Percentiles rank a stretch among this genome's conserved stretches.
These are phyloP conservation scores for Oryza meridionalis DNA, from an alignment of 176 grass and related monocot species.

Conservation along the genomic window DNA sequence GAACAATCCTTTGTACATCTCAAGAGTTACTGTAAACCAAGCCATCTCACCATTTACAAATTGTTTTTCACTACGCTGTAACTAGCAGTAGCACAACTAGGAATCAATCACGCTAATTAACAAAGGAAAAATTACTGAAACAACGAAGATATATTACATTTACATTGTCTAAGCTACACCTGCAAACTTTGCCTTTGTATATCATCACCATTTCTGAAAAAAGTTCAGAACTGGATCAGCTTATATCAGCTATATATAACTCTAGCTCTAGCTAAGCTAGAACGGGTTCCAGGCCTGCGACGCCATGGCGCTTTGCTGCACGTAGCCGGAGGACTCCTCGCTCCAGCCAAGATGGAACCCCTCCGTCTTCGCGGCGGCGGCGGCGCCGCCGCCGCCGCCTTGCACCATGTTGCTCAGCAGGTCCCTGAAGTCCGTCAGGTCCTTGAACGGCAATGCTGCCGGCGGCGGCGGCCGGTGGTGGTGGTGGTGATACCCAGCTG, in stretches of 20 bases:
- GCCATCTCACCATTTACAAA: not conserved
- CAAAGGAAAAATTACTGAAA: not conserved
- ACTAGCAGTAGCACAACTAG: not conserved
- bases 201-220: not conserved
- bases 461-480: not conserved
- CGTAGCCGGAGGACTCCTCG: not conserved
- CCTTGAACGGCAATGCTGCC: not conserved
- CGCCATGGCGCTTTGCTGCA: not conserved
- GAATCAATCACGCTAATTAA: not conserved
- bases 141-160: not conserved
- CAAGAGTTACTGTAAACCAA: not conserved
- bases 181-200: not conserved
- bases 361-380: not conserved
- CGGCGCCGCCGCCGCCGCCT: not conserved
- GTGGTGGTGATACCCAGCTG: not conserved
- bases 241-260: not conserved
- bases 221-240: not conserved
- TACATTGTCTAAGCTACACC: not conserved
- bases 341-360: constrained; percentile 32
- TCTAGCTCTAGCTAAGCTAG: not conserved
- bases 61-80: not conserved
- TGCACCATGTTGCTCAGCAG: constrained; percentile 37
- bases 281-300: constrained; percentile 32
- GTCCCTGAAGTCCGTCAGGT: constrained; percentile 35
- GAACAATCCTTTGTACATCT: not conserved